These are phyloP conservation scores for Eucalyptus cloeziana DNA, from an alignment of 345 rosid genomes.

Conservation along the genomic window DNA sequence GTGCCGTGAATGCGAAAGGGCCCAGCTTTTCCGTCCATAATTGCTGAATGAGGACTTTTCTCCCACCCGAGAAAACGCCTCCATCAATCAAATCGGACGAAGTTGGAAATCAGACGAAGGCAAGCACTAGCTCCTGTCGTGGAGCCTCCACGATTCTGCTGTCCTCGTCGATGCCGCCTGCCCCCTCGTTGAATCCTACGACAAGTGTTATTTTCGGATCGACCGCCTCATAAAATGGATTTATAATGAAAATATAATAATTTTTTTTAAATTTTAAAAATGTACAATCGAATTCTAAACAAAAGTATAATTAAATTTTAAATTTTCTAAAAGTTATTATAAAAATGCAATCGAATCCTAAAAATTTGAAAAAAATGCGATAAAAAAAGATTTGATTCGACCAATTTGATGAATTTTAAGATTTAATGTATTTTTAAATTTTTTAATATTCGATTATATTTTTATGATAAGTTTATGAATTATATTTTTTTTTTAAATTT, in stretches of 20 bases:
- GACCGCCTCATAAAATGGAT: too few relatives aligned
- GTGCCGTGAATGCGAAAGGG: background rate
- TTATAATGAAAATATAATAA: too few relatives aligned
- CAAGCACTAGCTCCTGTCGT: background rate
- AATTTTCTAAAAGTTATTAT: too few relatives aligned
- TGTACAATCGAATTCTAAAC: too few relatives aligned
- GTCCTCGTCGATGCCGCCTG: background rate
- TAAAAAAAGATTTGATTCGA: too few relatives aligned
- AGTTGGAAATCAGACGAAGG: background rate
- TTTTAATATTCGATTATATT: too few relatives aligned
- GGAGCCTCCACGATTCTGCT: background rate
- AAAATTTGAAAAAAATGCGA: too few relatives aligned
- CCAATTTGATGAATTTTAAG: too few relatives aligned
- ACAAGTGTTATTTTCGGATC: background rate
- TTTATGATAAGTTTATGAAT: fast-evolving
- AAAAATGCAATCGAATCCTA: too few relatives aligned
- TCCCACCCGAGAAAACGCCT: background rate
- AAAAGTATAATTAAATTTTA: fast-evolving
- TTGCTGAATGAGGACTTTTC: background rate
- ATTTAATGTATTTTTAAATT: fast-evolving
- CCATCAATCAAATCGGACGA: background rate
- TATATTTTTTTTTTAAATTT: too few relatives aligned
- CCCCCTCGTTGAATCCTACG: background rate
- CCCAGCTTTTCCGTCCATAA: background rate
- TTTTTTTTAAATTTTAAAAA: too few relatives aligned